A percentile compares a stretch with the other conserved stretches of the same genome.
Conservation (phyloP, 352 stramenopile genomes). For the Globisporangium orthogonon region DNA sequence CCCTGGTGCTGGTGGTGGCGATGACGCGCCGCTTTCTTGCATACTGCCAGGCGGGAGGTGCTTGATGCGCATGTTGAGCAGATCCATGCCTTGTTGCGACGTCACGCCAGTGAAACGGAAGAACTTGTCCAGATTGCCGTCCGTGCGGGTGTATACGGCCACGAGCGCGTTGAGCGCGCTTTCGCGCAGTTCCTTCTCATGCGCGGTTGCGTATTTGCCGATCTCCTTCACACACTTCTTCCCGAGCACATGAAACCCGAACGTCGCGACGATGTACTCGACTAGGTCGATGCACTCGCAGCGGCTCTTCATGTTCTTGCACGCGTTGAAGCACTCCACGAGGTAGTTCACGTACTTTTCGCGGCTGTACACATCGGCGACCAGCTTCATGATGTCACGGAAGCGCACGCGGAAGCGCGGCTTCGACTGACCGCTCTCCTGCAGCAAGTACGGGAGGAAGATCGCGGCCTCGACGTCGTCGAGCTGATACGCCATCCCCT, state of each 20-base stretch:
- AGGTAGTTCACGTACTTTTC: constrained; percentile 74
- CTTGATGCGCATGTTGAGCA: constrained; percentile 70
- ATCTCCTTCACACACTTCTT: constrained; percentile 78
- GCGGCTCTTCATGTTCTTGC: constrained; percentile 84
- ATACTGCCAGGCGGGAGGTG: constrained; percentile 50
- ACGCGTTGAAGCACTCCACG: constrained; percentile 76
- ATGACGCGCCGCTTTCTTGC: constrained; percentile 6
- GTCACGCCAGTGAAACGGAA: constrained; percentile 67
- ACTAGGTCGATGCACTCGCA: constrained; percentile 82
- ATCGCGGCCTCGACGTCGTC: constrained; percentile 82
- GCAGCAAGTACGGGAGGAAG: constrained; percentile 72
- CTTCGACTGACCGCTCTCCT: constrained; percentile 84
- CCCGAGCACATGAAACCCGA: constrained; percentile 57
- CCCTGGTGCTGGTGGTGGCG: background rate
- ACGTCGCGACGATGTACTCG: constrained; percentile 61
- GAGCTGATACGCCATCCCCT: constrained; percentile 48
- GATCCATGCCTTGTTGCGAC: constrained; percentile 76
- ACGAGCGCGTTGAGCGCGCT: constrained; percentile 67
- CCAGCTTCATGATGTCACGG: constrained; percentile 79
- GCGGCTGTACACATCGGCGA: constrained; percentile 72
- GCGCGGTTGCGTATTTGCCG: constrained; percentile 63
- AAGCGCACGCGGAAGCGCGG: constrained; percentile 76
- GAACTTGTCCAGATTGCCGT: constrained; percentile 72
- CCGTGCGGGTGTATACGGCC: constrained; percentile 58
- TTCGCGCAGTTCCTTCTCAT: constrained; percentile 83